Conservation (phyloP, 345 rosid species). For the Rhodamnia rubescens region DNA sequence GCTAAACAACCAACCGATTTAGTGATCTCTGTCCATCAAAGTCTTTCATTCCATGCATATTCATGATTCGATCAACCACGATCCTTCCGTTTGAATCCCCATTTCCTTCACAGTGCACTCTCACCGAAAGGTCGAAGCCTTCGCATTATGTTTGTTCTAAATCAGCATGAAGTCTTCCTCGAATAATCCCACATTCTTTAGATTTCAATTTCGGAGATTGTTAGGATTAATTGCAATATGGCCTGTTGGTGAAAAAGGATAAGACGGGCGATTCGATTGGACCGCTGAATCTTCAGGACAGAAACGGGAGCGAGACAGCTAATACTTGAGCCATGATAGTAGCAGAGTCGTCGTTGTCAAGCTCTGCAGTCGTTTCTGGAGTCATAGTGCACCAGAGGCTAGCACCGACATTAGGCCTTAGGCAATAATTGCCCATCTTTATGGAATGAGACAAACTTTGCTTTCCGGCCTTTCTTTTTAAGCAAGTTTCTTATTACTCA, state of each 20-base stretch:
- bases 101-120: background rate
- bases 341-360: background rate
- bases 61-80: background rate
- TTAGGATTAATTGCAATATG: background rate
- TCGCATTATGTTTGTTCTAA: background rate
- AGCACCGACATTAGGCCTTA: background rate
- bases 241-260: background rate
- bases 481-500: background rate
- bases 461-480: background rate
- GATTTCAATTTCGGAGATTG: background rate
- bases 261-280: background rate
- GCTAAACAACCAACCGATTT: background rate
- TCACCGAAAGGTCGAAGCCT: background rate
- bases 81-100: background rate
- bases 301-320: background rate
- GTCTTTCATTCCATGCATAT: background rate
- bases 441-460: background rate
- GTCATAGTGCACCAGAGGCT: background rate
- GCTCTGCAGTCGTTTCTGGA: background rate
- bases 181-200: background rate
- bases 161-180: background rate
- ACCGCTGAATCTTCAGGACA: background rate
- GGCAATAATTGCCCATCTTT: background rate
- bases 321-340: background rate
- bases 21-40: background rate